These are phyloP conservation scores for Mycosphaerella arachidis DNA, from an alignment of 2,329 filamentous ascomycete genomes.

Conservation along the genomic window DNA sequence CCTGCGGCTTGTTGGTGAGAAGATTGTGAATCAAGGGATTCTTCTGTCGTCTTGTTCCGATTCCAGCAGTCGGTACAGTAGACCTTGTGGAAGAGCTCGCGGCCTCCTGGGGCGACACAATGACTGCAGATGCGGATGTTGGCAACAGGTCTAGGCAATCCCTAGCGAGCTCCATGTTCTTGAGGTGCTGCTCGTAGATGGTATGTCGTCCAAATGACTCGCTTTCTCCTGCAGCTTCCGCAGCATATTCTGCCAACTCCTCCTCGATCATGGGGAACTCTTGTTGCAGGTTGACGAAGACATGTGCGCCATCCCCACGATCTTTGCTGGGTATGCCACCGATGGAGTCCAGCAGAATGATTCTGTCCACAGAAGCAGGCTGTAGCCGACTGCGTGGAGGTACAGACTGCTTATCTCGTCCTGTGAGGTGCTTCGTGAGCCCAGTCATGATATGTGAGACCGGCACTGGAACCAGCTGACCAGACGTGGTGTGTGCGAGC, in stretches of 20 bases:
- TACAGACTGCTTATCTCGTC: slow-evolving; percentile 41
- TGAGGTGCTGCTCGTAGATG: slow-evolving; percentile 49
- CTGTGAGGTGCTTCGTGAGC: slow-evolving; percentile 70
- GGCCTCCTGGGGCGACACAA: slow-evolving; percentile 81
- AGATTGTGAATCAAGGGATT: slow-evolving; percentile 95
- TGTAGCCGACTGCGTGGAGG: not conserved
- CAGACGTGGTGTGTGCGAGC: slow-evolving; percentile 55
- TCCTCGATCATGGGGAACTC: slow-evolving; percentile 68
- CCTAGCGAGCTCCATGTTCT: slow-evolving; percentile 70
- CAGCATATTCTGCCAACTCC: slow-evolving; percentile 39
- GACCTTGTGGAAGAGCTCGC: slow-evolving; percentile 52
- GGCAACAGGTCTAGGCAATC: slow-evolving; percentile 71
- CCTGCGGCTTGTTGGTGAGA: slow-evolving; percentile 87
- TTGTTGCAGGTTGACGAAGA: slow-evolving; percentile 91
- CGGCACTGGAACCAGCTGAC: slow-evolving; percentile 47
- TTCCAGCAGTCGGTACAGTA: slow-evolving; percentile 21
- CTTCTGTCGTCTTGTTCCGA: slow-evolving; percentile 55
- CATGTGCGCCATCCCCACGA: slow-evolving; percentile 60
- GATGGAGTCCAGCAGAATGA: slow-evolving; percentile 82
- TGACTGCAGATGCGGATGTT: slow-evolving; percentile 76
- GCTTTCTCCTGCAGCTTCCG: slow-evolving; percentile 18
- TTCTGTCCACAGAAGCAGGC: slow-evolving; percentile 58
- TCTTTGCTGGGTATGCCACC: slow-evolving; percentile 73
- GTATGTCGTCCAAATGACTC: slow-evolving; percentile 9
- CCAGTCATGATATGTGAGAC: slow-evolving; percentile 68